A percentile compares a stretch with the other conserved stretches of the same genome.
Conservation (phyloP, 805 yeast genomes). For the Wickerhamomyces hampshirensis region DNA sequence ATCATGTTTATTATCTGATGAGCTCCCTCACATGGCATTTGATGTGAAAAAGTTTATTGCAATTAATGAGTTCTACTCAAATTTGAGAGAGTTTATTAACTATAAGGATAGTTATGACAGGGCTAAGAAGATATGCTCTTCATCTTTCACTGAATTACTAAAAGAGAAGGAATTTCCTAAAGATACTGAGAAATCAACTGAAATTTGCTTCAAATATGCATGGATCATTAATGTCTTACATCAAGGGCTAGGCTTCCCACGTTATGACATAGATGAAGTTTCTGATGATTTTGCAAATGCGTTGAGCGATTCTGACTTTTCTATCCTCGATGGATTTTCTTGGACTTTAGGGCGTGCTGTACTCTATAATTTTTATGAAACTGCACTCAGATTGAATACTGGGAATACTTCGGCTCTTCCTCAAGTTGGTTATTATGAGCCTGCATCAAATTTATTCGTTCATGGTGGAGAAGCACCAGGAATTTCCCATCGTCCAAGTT, state of each 20-base stretch:
- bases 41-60: slow-evolving; percentile 55
- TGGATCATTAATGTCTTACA: slow-evolving; percentile 57
- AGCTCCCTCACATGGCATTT: slow-evolving; percentile 53
- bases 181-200: slow-evolving; percentile 40
- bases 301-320: slow-evolving; percentile 29
- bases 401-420: slow-evolving; percentile 9
- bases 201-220: slow-evolving; percentile 56
- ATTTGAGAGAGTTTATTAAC: slow-evolving; percentile 42
- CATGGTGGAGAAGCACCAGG: slow-evolving; percentile 50
- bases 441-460: slow-evolving; percentile 42
- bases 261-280: slow-evolving; percentile 38
- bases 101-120: slow-evolving; percentile 34
- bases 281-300: slow-evolving; percentile 13
- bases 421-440: slow-evolving; percentile 41
- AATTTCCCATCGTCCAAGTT: slow-evolving; percentile 39
- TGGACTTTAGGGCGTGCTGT: slow-evolving; percentile 62
- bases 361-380: slow-evolving; percentile 55
- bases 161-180: slow-evolving; percentile 5
- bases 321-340: slow-evolving; percentile 41
- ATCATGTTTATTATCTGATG: slow-evolving; percentile 48
- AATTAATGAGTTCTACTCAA: slow-evolving; percentile 66
- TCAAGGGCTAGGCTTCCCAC: slow-evolving; percentile 55
- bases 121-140: slow-evolving; percentile 44
- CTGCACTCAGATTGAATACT: slow-evolving; percentile 17
- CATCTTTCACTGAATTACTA: slow-evolving; percentile 13